Evolutionary conservation across 305 asterid species (phyloP), one percentile per base, ranked within the genome.

Genomic region (Fraxinus albicans): DNA sequence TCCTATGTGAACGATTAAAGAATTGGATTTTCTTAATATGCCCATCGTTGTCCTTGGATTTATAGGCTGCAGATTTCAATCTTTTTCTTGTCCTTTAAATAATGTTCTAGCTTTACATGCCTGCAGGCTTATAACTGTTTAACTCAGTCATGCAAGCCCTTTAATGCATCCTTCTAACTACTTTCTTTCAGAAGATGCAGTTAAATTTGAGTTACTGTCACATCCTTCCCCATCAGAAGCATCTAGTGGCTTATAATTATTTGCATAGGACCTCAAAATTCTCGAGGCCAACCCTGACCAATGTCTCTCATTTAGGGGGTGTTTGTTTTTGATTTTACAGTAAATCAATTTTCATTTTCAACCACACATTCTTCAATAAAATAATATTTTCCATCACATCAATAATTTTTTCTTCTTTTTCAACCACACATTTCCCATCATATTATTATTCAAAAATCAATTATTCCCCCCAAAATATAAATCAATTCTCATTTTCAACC

Each of bases 61-160:
- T 55, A 6, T 55, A n/a, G 67, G 67, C 67, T 19, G 27, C 27
- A 55, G 27, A 55, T 6, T n/a, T 55, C 67, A 98, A 94, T 87
- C 88, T 91, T 96, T 90, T 93, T 89, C 86, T 86, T 89, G 84
- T 96, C 95, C 19, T 13, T 5, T 47, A 47, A 47, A 47, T 12
- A 47, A 13, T 47, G 58, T 13, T 47, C 3, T 47, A 47, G 58
- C 19, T 47, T 47, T 47, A 47, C 58, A 13, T 47, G 19, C 19
- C 6, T 47, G 58, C 58, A 47, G 58, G 58, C 58, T 47, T 12
- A 4, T 47, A 47, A 47, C 19, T 47, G 58, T 40, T 47, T 47
- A 13, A 47, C 19, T 13, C 58, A 47, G 13, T 13, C 1, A 13
- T 13, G 58, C 17, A 47, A 40, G 13, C 47, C 12, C 47, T 40